Base-by-base conservation (phyloP, 345 rosid species). In the Salix caprea region DNA sequence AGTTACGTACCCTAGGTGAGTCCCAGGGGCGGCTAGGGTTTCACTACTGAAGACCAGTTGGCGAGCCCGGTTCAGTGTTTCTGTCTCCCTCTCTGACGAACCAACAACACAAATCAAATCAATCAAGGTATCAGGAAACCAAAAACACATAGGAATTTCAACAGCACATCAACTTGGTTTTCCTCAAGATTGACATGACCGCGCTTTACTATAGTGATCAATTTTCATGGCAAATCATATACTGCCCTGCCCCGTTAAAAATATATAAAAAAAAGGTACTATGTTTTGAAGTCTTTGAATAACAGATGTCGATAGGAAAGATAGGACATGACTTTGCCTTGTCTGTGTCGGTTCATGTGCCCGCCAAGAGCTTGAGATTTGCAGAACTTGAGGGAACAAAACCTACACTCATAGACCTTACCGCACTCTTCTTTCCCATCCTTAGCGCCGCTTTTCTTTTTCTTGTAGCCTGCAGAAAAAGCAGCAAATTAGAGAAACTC, bases 321-420 rank as follows among this genome's bases (percentile, higher is more conserved):
- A 68, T 39, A 9, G 2, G 65, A 69, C 64, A 36, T 8, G 62
- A 62, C 79, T 85, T 58, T 88, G 80, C 99, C 98, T 96, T 96
- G 98, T 80, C 99, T 91, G 86, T 96, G 99, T 83, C 99, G 97
- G 85, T 96, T 96, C 99, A 96, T 96, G 91, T 96, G 99, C 68
- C 98, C 99, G 42, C 99, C 99, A 12, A 96, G 99, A 73, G 99
- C 99, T 94, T 96, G 99, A 77, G 99, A 96, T 88, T 96, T 96
- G 91, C 97, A 91, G 86, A 96, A 96, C 96, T 91, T 94, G 84
- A 96, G 99, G 90, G 99, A 92, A 79, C 99, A 96, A 87, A 96
- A 96, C 93, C 99, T 90, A 85, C 98, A 96, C 85, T 94, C 92
- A 54, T 96, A 96, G 86, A 89, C 92, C 84, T 89, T 92, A 82